Evolutionary conservation across 2,329 filamentous ascomycete species (phyloP).

Genomic region (Paramyrothecium roridum): DNA sequence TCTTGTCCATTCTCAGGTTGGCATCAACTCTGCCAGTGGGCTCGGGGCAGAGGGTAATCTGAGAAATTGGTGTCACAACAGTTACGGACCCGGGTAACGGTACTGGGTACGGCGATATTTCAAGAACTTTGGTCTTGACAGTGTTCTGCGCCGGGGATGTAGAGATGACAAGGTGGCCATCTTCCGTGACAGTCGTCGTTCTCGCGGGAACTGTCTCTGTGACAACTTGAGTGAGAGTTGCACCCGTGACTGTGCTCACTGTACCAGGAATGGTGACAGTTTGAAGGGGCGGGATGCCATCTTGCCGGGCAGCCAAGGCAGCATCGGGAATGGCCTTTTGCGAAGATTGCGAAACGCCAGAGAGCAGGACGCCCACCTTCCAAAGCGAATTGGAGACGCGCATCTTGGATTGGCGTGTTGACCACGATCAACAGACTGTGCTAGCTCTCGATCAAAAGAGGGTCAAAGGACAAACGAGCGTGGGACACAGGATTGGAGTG

Average conservation of each 20-base stretch:
- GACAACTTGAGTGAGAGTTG: constrained; percentile 21
- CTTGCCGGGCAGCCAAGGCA: background rate
- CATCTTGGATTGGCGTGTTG: background rate
- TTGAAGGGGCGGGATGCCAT: constrained; percentile 3
- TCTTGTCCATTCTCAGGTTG: constrained; percentile 28
- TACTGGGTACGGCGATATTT: constrained; percentile 16
- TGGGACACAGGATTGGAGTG: background rate
- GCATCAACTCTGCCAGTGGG: constrained; percentile 38
- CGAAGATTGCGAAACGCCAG: background rate
- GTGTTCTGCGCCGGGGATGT: constrained; percentile 18
- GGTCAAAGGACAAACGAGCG: background rate
- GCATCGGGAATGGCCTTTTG: background rate
- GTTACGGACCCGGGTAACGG: constrained; percentile 22
- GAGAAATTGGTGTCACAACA: constrained; percentile 20
- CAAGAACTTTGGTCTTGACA: constrained; percentile 25
- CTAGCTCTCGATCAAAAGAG: background rate
- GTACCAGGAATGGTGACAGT: constrained; percentile 19
- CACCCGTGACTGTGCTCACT: constrained; percentile 12
- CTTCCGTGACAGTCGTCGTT: constrained; percentile 26
- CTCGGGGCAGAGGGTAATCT: constrained; percentile 38
- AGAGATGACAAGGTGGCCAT: constrained; percentile 24
- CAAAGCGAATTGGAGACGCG: background rate
- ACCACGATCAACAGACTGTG: background rate
- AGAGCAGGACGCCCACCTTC: background rate
- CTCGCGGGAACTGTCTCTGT: constrained; percentile 21